These are phyloP conservation scores for Ambrosiella xylebori DNA, from an alignment of 2,329 filamentous ascomycete genomes.

Conservation along the genomic window DNA sequence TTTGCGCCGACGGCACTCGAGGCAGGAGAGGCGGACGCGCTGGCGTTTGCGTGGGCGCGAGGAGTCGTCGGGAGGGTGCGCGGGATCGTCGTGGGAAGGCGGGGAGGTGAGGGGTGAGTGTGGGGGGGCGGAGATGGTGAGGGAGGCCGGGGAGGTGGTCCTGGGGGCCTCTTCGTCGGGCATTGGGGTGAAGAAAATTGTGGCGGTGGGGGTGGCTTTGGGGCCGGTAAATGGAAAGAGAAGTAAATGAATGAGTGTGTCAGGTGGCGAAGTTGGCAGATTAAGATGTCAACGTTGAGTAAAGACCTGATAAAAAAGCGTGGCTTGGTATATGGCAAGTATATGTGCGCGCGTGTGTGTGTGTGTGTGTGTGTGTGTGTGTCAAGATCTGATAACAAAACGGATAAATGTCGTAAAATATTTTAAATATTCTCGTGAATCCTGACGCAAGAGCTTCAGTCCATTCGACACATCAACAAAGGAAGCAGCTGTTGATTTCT, in stretches of 20 bases:
- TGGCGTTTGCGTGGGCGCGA: slow-evolving; percentile 36
- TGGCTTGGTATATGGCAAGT: neutral
- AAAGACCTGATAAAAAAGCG: neutral
- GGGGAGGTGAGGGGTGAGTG: neutral
- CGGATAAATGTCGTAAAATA: too few relatives aligned
- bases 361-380: too few relatives aligned
- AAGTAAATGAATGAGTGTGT: neutral
- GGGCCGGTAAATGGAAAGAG: neutral
- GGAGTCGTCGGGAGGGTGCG: slow-evolving; percentile 11
- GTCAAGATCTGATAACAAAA: too few relatives aligned
- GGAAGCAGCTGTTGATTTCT: neutral
- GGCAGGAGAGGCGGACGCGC: slow-evolving; percentile 40
- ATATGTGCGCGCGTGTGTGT: too few relatives aligned
- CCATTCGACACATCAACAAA: neutral
- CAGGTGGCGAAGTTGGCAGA: neutral
- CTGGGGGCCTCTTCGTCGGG: slow-evolving; percentile 5
- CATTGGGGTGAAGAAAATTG: slow-evolving; percentile 1
- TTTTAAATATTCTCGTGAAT: neutral
- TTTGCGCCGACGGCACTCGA: slow-evolving; percentile 43
- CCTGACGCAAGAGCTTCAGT: neutral
- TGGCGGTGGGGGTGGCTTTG: neutral
- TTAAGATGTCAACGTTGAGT: neutral
- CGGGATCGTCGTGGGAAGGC: neutral
- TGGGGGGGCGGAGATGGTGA: slow-evolving; percentile 1
- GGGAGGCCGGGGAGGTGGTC: slow-evolving; percentile 7